phyloP scores from a whole-genome alignment of 192 early-diverging fungal species.

The Phycomyces blakesleeanus region DNA sequence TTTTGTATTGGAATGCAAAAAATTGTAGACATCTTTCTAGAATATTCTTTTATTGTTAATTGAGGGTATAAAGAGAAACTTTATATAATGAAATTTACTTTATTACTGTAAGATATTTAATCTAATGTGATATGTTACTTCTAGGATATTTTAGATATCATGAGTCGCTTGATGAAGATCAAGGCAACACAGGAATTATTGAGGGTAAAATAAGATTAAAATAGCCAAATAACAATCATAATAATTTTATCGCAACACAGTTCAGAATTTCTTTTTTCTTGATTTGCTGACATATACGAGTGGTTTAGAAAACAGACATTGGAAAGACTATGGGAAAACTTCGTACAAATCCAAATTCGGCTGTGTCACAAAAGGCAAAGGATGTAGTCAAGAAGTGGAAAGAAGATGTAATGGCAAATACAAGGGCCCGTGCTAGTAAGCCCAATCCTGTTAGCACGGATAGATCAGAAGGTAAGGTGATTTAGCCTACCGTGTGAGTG shows the following conservation, averaged over 20 bases:
- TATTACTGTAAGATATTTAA: not conserved
- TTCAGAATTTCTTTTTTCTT: no score
- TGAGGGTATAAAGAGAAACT: not conserved
- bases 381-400: constrained; percentile 84
- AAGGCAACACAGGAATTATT: constrained; percentile 51
- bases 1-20: no score
- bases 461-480: constrained; percentile 9
- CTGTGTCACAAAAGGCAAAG: constrained; percentile 60
- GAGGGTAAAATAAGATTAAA: constrained; percentile 38
- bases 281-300: not conserved
- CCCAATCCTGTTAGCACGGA: not conserved
- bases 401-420: constrained; percentile 43
- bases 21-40: no score
- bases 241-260: not conserved
- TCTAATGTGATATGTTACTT: not conserved
- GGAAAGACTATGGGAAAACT: constrained; percentile 76
- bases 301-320: constrained; percentile 66
- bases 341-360: constrained; percentile 55
- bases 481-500: no score
- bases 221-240: not conserved
- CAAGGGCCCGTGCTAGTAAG: constrained; percentile 1
- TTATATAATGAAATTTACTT: not conserved
- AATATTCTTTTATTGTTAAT: no score
- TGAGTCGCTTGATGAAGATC: constrained; percentile 41
- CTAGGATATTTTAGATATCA: constrained; percentile 44